A percentile compares a stretch with the other conserved stretches of the same genome.
phyloP scores from a whole-genome alignment of 2,329 filamentous ascomycete species.

The Epichloe typhina region DNA sequence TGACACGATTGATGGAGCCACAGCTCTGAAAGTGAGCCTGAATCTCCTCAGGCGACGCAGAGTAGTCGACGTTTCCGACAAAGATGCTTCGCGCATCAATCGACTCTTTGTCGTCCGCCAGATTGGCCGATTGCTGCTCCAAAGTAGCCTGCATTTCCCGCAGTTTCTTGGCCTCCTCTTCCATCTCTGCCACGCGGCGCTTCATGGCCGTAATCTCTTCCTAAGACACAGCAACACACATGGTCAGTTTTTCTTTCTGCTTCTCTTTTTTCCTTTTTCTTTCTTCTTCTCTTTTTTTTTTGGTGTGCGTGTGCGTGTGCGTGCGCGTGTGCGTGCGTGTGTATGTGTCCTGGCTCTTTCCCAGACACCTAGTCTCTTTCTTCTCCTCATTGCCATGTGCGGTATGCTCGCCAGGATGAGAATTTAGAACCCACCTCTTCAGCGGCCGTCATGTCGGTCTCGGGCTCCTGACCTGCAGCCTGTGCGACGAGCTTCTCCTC shows the following conservation, averaged over 20 bases:
- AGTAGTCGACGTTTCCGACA: slow-evolving; percentile 97
- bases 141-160: slow-evolving; percentile 78
- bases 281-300: too few relatives aligned
- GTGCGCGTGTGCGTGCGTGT: background rate
- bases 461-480: slow-evolving; percentile 3
- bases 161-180: slow-evolving; percentile 75
- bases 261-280: background rate
- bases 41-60: slow-evolving; percentile 86
- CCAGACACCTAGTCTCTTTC: background rate
- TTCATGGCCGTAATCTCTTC: slow-evolving; percentile 85
- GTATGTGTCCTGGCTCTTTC: background rate
- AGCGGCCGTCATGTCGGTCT: slow-evolving; percentile 8
- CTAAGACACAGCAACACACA: slow-evolving; percentile 21
- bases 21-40: slow-evolving; percentile 97
- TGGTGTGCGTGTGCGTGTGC: too few relatives aligned
- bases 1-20: slow-evolving; percentile 94
- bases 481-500: slow-evolving; percentile 5
- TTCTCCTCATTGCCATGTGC: background rate
- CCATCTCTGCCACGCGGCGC: slow-evolving; percentile 76
- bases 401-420: background rate
- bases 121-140: slow-evolving; percentile 70
- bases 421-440: slow-evolving; percentile 8
- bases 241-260: slow-evolving; percentile 17
- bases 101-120: slow-evolving; percentile 88
- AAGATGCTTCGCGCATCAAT: slow-evolving; percentile 93